Evolutionary conservation across 202 grass and related monocot species (phyloP).

Genomic region (Zoysia matrella): DNA sequence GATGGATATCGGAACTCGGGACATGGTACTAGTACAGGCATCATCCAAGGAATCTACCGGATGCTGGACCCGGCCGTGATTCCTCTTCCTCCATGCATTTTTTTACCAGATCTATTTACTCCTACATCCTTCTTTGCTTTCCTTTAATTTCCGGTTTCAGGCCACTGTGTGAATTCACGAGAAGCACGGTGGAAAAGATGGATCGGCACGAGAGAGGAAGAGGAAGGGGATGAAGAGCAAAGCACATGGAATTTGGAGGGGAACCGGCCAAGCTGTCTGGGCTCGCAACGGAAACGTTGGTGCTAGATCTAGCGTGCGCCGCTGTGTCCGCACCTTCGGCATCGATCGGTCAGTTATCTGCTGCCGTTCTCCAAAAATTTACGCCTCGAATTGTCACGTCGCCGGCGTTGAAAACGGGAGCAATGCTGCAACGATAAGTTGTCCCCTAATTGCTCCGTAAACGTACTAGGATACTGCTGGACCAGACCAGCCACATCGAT

Average conservation of each 20-base stretch:
- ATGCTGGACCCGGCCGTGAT: constrained; percentile 22
- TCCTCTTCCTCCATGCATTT: not conserved
- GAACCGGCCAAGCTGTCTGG: not conserved
- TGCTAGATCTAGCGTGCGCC: constrained; percentile 43
- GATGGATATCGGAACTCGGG: constrained; percentile 43
- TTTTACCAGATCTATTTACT: too few species aligned
- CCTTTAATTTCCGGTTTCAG: constrained; percentile 24
- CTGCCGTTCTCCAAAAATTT: constrained; percentile 43
- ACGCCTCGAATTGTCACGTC: constrained; percentile 22
- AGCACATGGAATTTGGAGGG: not conserved
- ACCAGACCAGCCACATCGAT: constrained; percentile 13
- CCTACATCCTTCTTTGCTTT: not conserved
- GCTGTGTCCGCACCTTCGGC: not conserved
- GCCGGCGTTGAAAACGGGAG: constrained; percentile 16
- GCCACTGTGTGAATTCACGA: not conserved
- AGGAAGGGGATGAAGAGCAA: not conserved
- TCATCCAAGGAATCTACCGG: constrained; percentile 39
- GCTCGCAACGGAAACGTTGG: not conserved
- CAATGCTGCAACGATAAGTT: constrained; percentile 41
- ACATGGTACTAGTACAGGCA: too few species aligned
- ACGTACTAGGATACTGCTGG: constrained; percentile 36
- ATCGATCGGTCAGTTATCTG: constrained; percentile 40
- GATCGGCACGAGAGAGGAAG: too few species aligned
- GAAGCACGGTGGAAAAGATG: not conserved
- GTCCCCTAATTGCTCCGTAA: constrained; percentile 28